A percentile compares a stretch with the other conserved stretches of the same genome.
Conservation (phyloP, 768 basidiomycete species). For the Boletus sp. region DNA sequence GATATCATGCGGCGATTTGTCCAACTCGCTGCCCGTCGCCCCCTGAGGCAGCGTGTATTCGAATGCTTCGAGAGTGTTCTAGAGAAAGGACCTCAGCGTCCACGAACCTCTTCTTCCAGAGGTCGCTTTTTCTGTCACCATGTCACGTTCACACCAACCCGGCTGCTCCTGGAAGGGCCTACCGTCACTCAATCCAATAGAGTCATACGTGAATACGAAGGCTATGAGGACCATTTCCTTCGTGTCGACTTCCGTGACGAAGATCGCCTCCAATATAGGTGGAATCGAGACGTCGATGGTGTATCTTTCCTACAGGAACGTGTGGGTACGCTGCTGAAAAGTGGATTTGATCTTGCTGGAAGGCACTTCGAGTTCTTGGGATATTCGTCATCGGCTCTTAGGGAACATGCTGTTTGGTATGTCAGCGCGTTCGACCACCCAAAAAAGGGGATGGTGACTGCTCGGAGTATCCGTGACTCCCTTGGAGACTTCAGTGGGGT, state of each 20-base stretch:
- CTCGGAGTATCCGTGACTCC: conserved; percentile 55
- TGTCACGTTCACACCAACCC: conserved; percentile 74
- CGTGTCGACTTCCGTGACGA: conserved; percentile 87
- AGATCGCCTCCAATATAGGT: conserved; percentile 69
- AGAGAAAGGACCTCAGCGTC: conserved; percentile 13
- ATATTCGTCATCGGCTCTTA: conserved; percentile 76
- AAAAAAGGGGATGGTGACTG: conserved; percentile 45
- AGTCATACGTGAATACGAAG: conserved; percentile 66
- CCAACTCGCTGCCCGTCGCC: conserved; percentile 45
- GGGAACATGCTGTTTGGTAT: conserved; percentile 84
- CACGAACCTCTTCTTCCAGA: conserved; percentile 24
- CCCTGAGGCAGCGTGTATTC: conserved; percentile 41
- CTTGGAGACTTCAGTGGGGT: conserved; percentile 70
- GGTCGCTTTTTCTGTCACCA: conserved; percentile 67
- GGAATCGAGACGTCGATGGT: conserved; percentile 66
- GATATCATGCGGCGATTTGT: conserved; percentile 56
- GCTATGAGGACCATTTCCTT: conserved; percentile 66
- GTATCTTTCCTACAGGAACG: conserved; percentile 52
- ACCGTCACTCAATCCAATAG: conserved; percentile 76
- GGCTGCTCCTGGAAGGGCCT: conserved; percentile 74
- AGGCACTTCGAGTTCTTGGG: conserved; percentile 77
- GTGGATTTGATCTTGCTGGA: conserved; percentile 70
- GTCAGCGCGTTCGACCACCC: conserved; percentile 58
- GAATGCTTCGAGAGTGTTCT: conserved; percentile 46
- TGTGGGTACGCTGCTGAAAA: conserved; percentile 56